These are phyloP conservation scores for Fusarium haematococcum DNA, from an alignment of 2,329 filamentous ascomycete species.

Conservation along the genomic window DNA sequence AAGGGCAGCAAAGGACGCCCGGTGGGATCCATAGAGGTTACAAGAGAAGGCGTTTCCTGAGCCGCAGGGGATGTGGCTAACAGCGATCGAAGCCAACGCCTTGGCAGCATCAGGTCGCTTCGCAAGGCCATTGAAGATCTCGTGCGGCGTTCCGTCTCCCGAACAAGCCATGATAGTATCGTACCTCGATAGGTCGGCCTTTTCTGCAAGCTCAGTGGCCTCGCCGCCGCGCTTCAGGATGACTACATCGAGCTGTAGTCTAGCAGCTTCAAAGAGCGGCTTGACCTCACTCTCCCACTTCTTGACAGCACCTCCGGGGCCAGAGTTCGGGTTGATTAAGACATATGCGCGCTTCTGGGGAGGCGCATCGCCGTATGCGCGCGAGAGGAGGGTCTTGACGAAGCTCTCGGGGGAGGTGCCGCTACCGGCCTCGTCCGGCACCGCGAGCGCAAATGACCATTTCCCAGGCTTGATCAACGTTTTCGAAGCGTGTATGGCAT, in stretches of 20 bases:
- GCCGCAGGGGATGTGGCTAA: constrained; percentile 90
- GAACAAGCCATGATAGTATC: constrained; percentile 92
- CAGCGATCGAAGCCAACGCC: constrained; percentile 81
- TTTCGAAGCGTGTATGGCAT: constrained; percentile 72
- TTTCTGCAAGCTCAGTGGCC: constrained; percentile 79
- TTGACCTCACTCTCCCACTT: constrained; percentile 81
- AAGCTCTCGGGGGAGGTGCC: constrained; percentile 66
- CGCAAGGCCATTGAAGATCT: constrained; percentile 93
- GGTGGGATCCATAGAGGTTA: constrained; percentile 87
- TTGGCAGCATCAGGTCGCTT: constrained; percentile 78
- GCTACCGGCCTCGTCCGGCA: constrained; percentile 32
- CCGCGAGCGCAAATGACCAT: constrained; percentile 64
- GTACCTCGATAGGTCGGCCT: constrained; percentile 81
- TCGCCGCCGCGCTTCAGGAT: constrained; percentile 79
- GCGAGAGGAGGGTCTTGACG: constrained; percentile 72
- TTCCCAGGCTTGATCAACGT: constrained; percentile 69
- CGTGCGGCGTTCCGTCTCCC: constrained; percentile 90
- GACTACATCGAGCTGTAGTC: constrained; percentile 80
- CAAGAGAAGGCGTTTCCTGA: constrained; percentile 94
- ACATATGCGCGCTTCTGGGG: constrained; percentile 84
- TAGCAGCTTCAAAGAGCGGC: constrained; percentile 85
- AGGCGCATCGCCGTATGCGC: constrained; percentile 77
- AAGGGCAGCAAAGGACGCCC: constrained; percentile 80
- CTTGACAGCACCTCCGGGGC: constrained; percentile 79
- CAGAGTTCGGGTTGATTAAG: constrained; percentile 90